A percentile compares a stretch with the other conserved stretches of the same genome.
Conservation (phyloP, 1,284 basidiomycete species). For the Cutaneotrichosporon cutaneum region DNA sequence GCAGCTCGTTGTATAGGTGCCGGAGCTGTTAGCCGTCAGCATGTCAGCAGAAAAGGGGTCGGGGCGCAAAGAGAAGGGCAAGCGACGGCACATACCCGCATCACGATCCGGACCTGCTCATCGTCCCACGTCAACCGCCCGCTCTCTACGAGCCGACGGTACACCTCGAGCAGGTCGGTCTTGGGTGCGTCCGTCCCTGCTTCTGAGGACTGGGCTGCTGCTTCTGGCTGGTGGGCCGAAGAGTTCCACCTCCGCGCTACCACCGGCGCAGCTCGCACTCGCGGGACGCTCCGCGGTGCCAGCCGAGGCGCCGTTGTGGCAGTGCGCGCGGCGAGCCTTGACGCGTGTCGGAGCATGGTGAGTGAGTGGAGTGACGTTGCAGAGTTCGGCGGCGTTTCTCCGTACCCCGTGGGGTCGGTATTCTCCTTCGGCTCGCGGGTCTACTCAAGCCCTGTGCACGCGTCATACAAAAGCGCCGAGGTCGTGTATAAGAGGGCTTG, state of each 20-base stretch:
- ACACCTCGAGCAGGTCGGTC: constrained; percentile 57
- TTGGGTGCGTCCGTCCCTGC: background rate
- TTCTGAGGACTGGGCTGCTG: background rate
- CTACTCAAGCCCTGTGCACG: background rate
- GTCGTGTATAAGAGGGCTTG: background rate
- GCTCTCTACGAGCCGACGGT: constrained; percentile 56
- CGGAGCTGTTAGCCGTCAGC: constrained; percentile 37
- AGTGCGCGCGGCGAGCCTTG: background rate
- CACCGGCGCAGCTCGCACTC: background rate
- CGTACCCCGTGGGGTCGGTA: constrained; percentile 7
- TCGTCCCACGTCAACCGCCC: constrained; percentile 63
- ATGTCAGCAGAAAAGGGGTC: too few relatives aligned
- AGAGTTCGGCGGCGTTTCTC: background rate
- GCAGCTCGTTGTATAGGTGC: constrained; percentile 40
- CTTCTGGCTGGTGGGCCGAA: background rate
- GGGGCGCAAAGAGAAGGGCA: background rate
- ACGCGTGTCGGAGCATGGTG: constrained; percentile 1
- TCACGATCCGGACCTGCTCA: constrained; percentile 65
- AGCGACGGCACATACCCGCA: constrained; percentile 56
- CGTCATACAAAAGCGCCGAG: background rate
- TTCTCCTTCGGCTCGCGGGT: background rate
- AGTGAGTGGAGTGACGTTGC: constrained; percentile 2
- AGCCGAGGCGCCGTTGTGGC: background rate
- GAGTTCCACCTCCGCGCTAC: background rate
- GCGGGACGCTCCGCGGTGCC: background rate